Base-by-base conservation (phyloP, 371 early-diverging fungal genomes). In the Rhizopus stolonifer region DNA sequence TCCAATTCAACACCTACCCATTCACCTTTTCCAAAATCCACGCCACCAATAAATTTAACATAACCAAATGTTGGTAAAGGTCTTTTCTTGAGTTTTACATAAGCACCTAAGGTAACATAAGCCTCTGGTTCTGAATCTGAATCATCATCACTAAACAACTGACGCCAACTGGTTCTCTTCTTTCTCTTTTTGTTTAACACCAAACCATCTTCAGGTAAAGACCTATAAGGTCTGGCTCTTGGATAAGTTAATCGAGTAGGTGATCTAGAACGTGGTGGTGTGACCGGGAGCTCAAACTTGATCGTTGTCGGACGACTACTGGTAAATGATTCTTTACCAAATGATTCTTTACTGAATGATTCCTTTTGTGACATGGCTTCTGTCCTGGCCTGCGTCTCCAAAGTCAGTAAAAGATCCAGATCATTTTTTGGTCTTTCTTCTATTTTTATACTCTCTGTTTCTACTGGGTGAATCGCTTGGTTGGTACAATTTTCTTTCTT, bases 11-110 rank as follows among this genome's bases (percentile, higher is more conserved):
- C 58, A 14, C 69, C 69, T 52, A 61, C 51, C 49, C 54, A 62
- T 57, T 60, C 61, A 6, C 74, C 78, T 34, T 66, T 64, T 15
- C 65, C 70, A 54, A 70, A 72, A 11, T 56, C 48, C 2, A 74
- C 71, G 7, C 55, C 61, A n/a, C 69, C 69, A 31, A 69, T 56
- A 19, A 46, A 69, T 21, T 49, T 38, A 2, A 69, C 69, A 54
- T 59, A 52, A 1, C 65, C 69, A 58, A 65, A 61, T 3, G 63
- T 65, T 38, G 62, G 65, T 4, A 62, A 39, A 14, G 65, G 65
- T 31, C 69, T 58, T 33, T 50, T 29, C 24, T 53, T 40, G 17
- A 69, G 29, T 46, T 52, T 34, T 2, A 65, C 69, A 33, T 56
- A 56, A 26, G 62, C 38, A 9, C 47, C 60, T 3, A 65, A 43